Base-by-base conservation (phyloP, 495 filamentous ascomycete genomes). In the Hyaloscypha variabilis region DNA sequence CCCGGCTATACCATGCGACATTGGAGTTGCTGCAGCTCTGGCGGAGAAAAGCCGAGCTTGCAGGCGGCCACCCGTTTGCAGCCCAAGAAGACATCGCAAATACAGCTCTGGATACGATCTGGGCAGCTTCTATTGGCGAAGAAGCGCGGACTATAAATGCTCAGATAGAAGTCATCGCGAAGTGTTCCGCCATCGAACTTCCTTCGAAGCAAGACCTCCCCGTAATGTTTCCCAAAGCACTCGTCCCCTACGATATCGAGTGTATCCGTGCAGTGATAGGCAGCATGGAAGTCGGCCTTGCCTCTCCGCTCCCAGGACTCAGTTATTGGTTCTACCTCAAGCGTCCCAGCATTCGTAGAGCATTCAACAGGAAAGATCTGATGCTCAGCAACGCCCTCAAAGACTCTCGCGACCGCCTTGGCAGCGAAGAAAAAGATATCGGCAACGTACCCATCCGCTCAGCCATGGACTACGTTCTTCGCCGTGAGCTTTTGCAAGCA, bases 401-500 rank as follows among this genome's bases (percentile, higher is more conserved):
- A 34, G 31, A 58, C 6, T 23, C 56, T n/a, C 25, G 30, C 31
- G 30, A 34, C 13, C 56, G 56, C 3, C 30, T 58, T 58, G 56
- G 25, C 3, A 30, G 26, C 24, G 26, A 23, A 17, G 56, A 30
- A 26, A 58, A 31, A 28, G 54, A 57, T 26, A 26, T 57, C 3
- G 26, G 26, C 1, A 34, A 58, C 4, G 23, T 13, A 4, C 28
- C 17, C 17, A 29, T 68, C 19, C 58, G 63, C 0, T 76, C 54
- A 6, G 79, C 75, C 8, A 69, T 81, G 53, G 73, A 80, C 62
- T 67, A 73, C 17, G 72, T 80, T n/a, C 42, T 81, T 6, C 63
- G 70, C 24, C 73, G 78, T 30, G 77, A 79, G 64, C 69, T 67
- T 25, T 61, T 60, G 11, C 31, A 71, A 11, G 74, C 78, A 1